Conservation (phyloP, 345 rosid genomes). For the Orychophragmus violaceus region DNA sequence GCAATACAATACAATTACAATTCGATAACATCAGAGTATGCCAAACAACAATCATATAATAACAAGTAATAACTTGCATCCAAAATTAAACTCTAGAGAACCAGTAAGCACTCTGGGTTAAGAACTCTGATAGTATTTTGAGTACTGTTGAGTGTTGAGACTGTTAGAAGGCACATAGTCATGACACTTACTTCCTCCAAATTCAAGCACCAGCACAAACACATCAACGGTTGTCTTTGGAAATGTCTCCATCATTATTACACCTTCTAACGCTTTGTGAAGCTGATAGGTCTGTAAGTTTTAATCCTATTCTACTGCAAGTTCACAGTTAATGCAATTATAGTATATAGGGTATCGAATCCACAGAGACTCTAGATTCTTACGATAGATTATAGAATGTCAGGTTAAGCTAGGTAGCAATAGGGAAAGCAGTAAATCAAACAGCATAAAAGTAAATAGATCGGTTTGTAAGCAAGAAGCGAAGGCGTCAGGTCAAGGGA, state of each 20-base stretch:
- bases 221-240: constrained; percentile 96
- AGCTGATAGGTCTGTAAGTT: constrained; percentile 82
- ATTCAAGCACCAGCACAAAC: constrained; percentile 87
- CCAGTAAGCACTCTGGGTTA: too few species aligned
- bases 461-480: too few species aligned
- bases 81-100: neutral
- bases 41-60: neutral
- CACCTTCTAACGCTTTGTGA: constrained; percentile 88
- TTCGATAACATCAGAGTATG: neutral
- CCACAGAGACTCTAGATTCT: too few species aligned
- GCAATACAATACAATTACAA: constrained; percentile 15
- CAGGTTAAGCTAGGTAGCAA: too few species aligned
- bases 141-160: neutral
- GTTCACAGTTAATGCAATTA: too few species aligned
- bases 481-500: too few species aligned
- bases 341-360: too few species aligned
- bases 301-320: too few species aligned
- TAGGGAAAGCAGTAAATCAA: too few species aligned
- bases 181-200: constrained; percentile 92
- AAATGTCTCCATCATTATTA: constrained; percentile 69
- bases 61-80: neutral
- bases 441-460: too few species aligned
- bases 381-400: too few species aligned
- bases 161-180: neutral
- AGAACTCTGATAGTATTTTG: neutral